Conservation (phyloP, 495 filamentous ascomycete genomes). For the Sordaria brevicollis region DNA sequence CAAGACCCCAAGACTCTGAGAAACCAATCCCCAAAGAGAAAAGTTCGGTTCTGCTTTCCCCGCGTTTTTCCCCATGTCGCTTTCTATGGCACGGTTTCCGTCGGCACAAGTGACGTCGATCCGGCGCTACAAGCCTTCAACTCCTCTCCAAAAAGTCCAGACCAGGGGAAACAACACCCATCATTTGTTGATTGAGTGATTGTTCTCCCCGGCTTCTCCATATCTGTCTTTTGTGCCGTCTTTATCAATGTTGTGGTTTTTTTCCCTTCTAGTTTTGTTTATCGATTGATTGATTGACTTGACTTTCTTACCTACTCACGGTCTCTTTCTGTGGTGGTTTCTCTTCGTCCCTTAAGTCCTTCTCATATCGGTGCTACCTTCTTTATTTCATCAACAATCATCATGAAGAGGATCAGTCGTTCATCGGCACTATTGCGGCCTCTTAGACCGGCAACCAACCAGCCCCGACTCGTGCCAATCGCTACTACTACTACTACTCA, state of each 20-base stretch:
- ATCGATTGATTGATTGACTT: neutral
- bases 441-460: neutral
- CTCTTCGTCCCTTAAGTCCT: neutral
- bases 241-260: neutral
- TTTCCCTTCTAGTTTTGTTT: neutral
- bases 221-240: neutral
- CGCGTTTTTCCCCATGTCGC: neutral
- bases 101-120: conserved; percentile 29
- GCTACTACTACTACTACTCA: neutral
- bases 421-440: conserved; percentile 1
- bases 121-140: neutral
- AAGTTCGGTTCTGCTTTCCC: neutral
- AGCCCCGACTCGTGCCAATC: neutral
- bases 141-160: neutral
- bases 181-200: neutral
- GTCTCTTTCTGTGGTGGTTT: neutral
- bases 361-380: neutral
- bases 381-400: neutral
- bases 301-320: neutral
- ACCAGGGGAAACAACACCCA: neutral
- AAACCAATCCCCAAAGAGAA: neutral
- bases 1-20: neutral
- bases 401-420: conserved; percentile 14
- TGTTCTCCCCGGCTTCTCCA: neutral
- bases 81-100: conserved; percentile 19